Evolutionary conservation across 2,329 filamentous ascomycete species (phyloP).

Genomic region (Nannizziopsis arthrosporioides): DNA sequence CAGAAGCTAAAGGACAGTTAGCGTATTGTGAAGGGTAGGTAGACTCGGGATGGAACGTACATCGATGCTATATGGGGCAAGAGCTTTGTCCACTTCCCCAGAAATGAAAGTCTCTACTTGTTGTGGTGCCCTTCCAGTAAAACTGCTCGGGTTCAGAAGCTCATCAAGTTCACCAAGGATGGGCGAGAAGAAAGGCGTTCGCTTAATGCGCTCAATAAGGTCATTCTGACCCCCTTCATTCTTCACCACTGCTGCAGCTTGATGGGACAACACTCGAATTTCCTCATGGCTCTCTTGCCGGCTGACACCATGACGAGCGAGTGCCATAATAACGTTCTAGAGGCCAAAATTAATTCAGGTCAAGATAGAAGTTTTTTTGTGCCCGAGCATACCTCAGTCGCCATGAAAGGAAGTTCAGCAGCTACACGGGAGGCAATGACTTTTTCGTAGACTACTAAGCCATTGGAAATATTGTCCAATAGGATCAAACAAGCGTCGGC

Average conservation of each 20-base stretch:
- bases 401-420: constrained; percentile 78
- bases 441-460: constrained; percentile 67
- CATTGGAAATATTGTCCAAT: constrained; percentile 55
- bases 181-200: constrained; percentile 58
- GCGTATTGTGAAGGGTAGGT: background rate
- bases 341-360: background rate
- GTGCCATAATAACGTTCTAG: constrained; percentile 59
- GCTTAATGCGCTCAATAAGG: constrained; percentile 64
- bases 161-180: constrained; percentile 57
- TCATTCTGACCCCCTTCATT: constrained; percentile 66
- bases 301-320: constrained; percentile 57
- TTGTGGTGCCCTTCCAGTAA: constrained; percentile 45
- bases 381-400: constrained; percentile 40
- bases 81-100: constrained; percentile 13
- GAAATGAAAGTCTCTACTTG: constrained; percentile 42
- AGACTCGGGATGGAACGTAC: background rate
- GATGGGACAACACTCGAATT: constrained; percentile 68
- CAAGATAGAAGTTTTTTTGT: constrained; percentile 15
- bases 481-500: constrained; percentile 57
- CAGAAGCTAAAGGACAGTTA: constrained; percentile 1
- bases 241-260: constrained; percentile 61
- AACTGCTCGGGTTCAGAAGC: constrained; percentile 53
- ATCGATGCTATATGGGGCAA: constrained; percentile 11
- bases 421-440: constrained; percentile 56
- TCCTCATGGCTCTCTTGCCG: constrained; percentile 78